Base-by-base conservation (phyloP, 2,329 filamentous ascomycete species). In the Fusarium cyanostomum region DNA sequence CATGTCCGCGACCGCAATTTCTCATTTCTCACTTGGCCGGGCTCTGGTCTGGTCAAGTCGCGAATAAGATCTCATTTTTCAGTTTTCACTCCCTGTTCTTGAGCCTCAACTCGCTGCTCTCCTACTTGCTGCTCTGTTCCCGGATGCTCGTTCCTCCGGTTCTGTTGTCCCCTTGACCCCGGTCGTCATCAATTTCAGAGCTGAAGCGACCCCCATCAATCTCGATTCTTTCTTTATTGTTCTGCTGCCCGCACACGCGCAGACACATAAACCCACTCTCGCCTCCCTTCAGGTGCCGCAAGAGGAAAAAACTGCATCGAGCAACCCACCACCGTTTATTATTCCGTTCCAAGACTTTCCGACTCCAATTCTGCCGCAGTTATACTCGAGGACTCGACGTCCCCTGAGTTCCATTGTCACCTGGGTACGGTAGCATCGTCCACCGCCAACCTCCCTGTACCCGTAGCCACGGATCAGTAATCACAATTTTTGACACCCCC, bases 1-100 rank as follows among this genome's bases (percentile, higher is more conserved):
- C 52, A 57, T 31, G 45, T 56, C 56, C 57, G 56, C 44, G 50
- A 57, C 44, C 44, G 49, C 48, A 63, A 64, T 58, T 53, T 59
- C 63, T 42, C 42, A 44, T 41, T 56, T 52, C 30, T 44, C 50
- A 52, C 45, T 51, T 44, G 21, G 42, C 13, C 38, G 41, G 56
- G 44, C 58, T 58, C 62, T 38, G 44, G 57, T 58, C 62, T 38
- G 44, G 57, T 38, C 59, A 52, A 66, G 46, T 39, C 42, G 24
- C 45, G 27, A 35, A 34, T 26, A 53, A 38, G 48, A 63, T 65
- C 45, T 65, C 62, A 65, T 45, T 56, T 66, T 59, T 65, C 62
- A 62, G 13, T 48, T 65, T 55, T 63, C 33, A 34, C 49, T 65
- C 63, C 58, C 58, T 65, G 62, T 54, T 63, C 48, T 38, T 35